Evolutionary conservation across 2,329 filamentous ascomycete genomes (phyloP).

Genomic region (Geosmithia flava): DNA sequence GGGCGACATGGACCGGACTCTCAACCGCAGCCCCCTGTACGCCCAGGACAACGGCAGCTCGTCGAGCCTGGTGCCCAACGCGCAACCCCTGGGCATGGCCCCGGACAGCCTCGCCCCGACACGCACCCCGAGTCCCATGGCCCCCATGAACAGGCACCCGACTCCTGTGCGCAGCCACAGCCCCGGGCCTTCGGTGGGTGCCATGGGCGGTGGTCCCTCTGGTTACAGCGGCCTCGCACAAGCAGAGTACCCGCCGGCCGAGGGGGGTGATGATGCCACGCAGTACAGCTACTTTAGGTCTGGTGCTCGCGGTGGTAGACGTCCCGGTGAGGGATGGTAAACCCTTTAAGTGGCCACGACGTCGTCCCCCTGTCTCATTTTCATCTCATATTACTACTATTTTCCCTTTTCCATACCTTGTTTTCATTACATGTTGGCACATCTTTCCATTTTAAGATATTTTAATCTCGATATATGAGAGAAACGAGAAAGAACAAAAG

Average conservation of each 20-base stretch:
- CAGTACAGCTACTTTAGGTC: conserved; percentile 47
- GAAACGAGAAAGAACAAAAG: no score
- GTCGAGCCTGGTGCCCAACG: conserved; percentile 37
- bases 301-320: conserved; percentile 11
- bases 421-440: no score
- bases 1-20: conserved; percentile 8
- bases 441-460: no score
- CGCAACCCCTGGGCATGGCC: conserved; percentile 36
- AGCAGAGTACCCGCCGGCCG: conserved; percentile 23
- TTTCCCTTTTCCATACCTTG: no score
- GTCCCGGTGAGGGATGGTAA: conserved; percentile 28
- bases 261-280: conserved; percentile 24
- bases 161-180: conserved; percentile 6
- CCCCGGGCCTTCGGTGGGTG: conserved; percentile 29
- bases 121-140: conserved; percentile 4
- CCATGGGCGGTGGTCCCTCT: conserved; percentile 43
- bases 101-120: conserved; percentile 1
- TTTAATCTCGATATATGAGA: no score
- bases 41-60: conserved; percentile 38
- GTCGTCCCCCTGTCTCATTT: no score
- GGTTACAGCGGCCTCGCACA: conserved; percentile 50
- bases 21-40: conserved; percentile 33
- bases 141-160: conserved; percentile 6
- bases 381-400: no score
- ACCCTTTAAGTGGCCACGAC: no score